Percentiles rank a stretch among this genome's conserved stretches.
phyloP scores from a whole-genome alignment of 441 rosid species.

The Cnidoscolus chayamansa region DNA sequence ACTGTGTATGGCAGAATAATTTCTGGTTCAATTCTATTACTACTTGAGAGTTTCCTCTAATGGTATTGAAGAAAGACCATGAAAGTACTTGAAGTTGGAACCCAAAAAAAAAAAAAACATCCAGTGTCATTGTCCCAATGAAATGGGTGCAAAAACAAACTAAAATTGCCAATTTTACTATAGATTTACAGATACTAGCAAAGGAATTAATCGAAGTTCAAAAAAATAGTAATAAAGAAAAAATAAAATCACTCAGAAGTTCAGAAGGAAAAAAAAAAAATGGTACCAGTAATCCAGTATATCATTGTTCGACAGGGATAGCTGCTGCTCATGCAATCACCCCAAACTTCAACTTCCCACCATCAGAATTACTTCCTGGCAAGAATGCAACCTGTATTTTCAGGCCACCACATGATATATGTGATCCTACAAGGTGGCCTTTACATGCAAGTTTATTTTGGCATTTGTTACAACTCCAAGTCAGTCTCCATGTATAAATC shows the following conservation, averaged over 20 bases:
- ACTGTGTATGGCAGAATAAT: no score
- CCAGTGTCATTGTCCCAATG: background rate
- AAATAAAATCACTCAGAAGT: constrained; percentile 21
- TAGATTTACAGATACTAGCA: constrained; percentile 37
- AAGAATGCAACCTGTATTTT: constrained; percentile 9
- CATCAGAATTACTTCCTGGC: constrained; percentile 20
- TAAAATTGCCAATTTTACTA: constrained; percentile 18
- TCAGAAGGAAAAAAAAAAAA: background rate
- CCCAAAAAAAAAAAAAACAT: background rate
- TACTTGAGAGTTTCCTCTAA: no score
- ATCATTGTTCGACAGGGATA: constrained; percentile 19
- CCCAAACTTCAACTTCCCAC: constrained; percentile 12
- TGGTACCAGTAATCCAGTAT: constrained; percentile 12
- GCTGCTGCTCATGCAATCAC: constrained; percentile 19
- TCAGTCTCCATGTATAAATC: constrained; percentile 16
- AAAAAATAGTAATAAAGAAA: background rate
- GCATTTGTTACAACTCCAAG: constrained; percentile 18
- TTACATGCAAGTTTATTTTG: constrained; percentile 23
- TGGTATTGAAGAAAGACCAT: no score
- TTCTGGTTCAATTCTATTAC: no score
- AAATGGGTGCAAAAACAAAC: constrained; percentile 16
- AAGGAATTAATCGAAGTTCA: constrained; percentile 9
- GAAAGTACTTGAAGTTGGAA: background rate
- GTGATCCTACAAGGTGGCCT: background rate
- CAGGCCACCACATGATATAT: constrained; percentile 10